Conservation (phyloP, 345 rosid genomes). For the Dovyalis caffra region DNA sequence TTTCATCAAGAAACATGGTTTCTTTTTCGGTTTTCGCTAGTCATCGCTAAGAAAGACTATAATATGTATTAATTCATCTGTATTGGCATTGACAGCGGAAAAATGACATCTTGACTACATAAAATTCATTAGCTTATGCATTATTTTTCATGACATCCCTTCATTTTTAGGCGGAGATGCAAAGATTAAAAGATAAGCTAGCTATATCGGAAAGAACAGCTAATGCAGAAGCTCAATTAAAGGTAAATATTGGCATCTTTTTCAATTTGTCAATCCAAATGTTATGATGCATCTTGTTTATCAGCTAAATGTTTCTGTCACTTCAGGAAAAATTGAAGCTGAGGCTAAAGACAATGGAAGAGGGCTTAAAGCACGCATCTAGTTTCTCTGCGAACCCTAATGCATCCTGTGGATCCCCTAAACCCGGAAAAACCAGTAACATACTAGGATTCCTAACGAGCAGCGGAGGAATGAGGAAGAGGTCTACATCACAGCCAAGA, state of each 20-base stretch:
- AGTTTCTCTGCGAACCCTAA: conserved; percentile 28
- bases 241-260: conserved; percentile 41
- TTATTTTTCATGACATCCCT: background rate
- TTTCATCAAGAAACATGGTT: background rate
- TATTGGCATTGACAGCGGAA: background rate
- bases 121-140: background rate
- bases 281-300: background rate
- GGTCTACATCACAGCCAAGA: conserved; percentile 69
- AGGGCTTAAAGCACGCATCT: conserved; percentile 48
- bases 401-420: conserved; percentile 33
- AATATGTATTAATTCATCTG: background rate
- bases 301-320: background rate
- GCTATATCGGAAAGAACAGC: conserved; percentile 78
- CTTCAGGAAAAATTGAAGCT: conserved; percentile 77
- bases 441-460: conserved; percentile 68
- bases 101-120: background rate
- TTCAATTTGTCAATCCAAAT: background rate
- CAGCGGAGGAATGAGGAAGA: conserved; percentile 57
- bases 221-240: conserved; percentile 84
- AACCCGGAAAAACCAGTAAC: conserved; percentile 53
- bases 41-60: background rate
- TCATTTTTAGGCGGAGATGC: conserved; percentile 75
- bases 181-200: conserved; percentile 72
- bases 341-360: conserved; percentile 77
- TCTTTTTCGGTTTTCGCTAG: background rate